Evolutionary conservation across 371 early-diverging fungal genomes (phyloP).

Genomic region (Mucor lusitanicus): DNA sequence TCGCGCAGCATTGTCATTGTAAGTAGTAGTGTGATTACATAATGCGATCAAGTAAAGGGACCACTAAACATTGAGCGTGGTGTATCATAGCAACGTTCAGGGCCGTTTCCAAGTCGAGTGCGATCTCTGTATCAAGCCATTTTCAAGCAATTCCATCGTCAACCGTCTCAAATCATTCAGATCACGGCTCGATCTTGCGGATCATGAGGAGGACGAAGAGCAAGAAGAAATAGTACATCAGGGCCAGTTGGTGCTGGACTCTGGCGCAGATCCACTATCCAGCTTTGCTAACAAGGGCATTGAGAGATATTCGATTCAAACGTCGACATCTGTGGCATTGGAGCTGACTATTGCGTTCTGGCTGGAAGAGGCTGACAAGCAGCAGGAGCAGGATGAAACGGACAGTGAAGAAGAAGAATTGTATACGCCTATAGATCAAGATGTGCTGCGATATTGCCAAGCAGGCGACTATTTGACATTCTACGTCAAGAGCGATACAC

Average conservation of each 20-base stretch:
- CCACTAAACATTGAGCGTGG: no score
- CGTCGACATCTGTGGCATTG: constrained; percentile 7
- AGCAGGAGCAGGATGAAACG: neutral
- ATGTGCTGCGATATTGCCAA: constrained; percentile 16
- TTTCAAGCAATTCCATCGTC: neutral
- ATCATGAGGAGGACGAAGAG: neutral
- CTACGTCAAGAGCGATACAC: constrained; percentile 28
- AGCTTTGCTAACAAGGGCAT: constrained; percentile 27
- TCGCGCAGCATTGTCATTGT: constrained; percentile 20
- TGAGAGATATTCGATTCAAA: constrained; percentile 13
- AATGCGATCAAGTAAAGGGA: no score
- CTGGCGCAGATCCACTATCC: constrained; percentile 12
- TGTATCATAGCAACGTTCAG: constrained; percentile 10
- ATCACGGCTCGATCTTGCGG: neutral
- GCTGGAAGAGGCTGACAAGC: constrained; percentile 7
- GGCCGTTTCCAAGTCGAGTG: constrained; percentile 21
- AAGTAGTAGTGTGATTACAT: neutral
- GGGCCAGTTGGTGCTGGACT: constrained; percentile 14
- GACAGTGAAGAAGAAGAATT: neutral
- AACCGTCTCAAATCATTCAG: neutral
- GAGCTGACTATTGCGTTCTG: constrained; percentile 19
- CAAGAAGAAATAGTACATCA: neutral
- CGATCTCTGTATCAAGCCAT: constrained; percentile 7
- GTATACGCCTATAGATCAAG: constrained; percentile 15
- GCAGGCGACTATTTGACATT: constrained; percentile 37